Evolutionary conservation across 495 filamentous ascomycete species (phyloP), one percentile per base, ranked within the genome.

Genomic region (Penicillium desertorum): DNA sequence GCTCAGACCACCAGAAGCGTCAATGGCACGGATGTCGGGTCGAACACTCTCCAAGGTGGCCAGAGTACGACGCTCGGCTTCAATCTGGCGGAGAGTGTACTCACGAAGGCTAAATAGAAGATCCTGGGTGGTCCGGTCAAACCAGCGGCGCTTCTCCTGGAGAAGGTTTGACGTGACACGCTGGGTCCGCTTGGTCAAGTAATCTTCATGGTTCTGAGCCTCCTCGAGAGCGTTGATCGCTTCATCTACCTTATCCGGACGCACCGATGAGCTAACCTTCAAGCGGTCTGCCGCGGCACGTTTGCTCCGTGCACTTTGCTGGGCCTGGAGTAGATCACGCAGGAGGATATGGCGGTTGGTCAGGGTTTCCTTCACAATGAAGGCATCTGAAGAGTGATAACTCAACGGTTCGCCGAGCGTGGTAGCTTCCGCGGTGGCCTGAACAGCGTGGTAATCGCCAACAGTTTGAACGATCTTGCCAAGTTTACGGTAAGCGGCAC

Each of bases 311-410:
- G 92, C 88, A 42, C 75, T 75, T 67, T 93, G 88, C 66, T 96
- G 89, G 3, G 94, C 92, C 70, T 94, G 87, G 25, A 96, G 69
- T 44, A 97, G 83, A 60, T 99, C 95, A 46, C 95, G 91, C 32
- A 97, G 88, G n/a, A 99, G 82, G 66, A 99, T 96, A 71, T 99
- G 95, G 4, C 95, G 88, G 75, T 99, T 99, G 19, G 95, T 99
- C 61, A 99, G 83, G 22, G 93, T 97, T 67, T 99, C 95, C 73
- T 99, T 99, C 61, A 99, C 95, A 66, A 98, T 96, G 69, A 98
- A 94, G 23, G 95, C 91, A 67, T 99, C 94, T 14, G 87, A 86
- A 25, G 92, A 96, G 73, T 99, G 92, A 68, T 99, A 98, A 59
- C 89, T 88, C 51, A 99, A 83, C 7, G 95, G 91, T 64, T 98